Percentiles rank a stretch among this genome's conserved stretches.
Conservation (phyloP, 2,329 filamentous ascomycete species). For the Microdochium bolleyi region DNA sequence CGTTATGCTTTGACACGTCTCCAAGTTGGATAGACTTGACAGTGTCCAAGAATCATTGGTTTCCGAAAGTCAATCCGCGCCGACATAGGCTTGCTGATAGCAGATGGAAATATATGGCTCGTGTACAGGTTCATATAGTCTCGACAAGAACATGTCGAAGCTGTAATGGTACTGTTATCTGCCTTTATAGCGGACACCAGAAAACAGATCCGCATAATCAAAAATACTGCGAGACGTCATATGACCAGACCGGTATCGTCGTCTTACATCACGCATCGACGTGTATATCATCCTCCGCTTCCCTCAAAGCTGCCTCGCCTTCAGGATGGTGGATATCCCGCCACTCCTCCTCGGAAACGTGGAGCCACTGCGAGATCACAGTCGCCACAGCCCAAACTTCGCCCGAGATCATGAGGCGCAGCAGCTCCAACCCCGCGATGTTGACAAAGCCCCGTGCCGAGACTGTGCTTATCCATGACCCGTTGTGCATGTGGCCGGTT, state of each 20-base stretch:
- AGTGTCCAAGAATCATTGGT: too few relatives aligned
- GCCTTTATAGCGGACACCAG: too few relatives aligned
- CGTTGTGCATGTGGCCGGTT: conserved; percentile 27
- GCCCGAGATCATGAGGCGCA: conserved; percentile 33
- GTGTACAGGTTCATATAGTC: too few relatives aligned
- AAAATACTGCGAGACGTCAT: background rate
- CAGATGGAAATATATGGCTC: too few relatives aligned
- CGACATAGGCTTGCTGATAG: too few relatives aligned
- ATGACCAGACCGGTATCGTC: background rate
- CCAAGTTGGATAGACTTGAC: too few relatives aligned
- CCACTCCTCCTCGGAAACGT: conserved; percentile 35
- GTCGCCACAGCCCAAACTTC: conserved; percentile 37
- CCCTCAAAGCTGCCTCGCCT: conserved; percentile 2
- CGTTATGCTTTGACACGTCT: too few relatives aligned
- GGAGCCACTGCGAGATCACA: conserved; percentile 26
- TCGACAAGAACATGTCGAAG: too few relatives aligned
- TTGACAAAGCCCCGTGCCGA: conserved; percentile 33
- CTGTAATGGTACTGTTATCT: too few relatives aligned
- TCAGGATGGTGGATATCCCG: conserved; percentile 22
- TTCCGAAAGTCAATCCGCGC: too few relatives aligned
- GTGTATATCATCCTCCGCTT: background rate
- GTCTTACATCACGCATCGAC: background rate
- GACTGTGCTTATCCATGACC: conserved; percentile 26
- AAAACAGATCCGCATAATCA: too few relatives aligned
- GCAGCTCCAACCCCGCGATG: conserved; percentile 35